phyloP scores from a whole-genome alignment of 306 rosid species.

The Biancaea sappan region DNA sequence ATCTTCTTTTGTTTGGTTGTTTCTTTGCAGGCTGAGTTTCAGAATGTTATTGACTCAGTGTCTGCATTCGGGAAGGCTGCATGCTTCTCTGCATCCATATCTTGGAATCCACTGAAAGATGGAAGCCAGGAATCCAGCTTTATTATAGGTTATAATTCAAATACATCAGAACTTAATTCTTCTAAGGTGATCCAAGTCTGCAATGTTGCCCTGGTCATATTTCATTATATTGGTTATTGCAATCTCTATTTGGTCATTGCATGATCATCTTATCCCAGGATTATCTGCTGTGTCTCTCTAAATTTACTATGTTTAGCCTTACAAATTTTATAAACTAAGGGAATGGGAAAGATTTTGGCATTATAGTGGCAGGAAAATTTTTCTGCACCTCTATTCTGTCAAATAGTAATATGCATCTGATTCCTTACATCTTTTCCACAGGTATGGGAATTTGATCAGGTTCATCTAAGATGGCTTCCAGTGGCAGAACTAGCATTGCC shows the following conservation, averaged over 20 bases:
- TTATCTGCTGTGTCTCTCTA: background rate
- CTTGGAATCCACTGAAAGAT: slow-evolving; percentile 75
- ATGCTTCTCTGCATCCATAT: slow-evolving; percentile 80
- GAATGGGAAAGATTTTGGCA: slow-evolving; percentile 20
- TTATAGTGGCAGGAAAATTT: background rate
- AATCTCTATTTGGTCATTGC: slow-evolving; percentile 5
- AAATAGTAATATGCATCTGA: background rate
- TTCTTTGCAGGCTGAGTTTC: slow-evolving; percentile 84
- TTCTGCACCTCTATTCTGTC: slow-evolving; percentile 1
- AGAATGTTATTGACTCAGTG: slow-evolving; percentile 79
- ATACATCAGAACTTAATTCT: slow-evolving; percentile 76
- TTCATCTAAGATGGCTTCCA: slow-evolving; percentile 98
- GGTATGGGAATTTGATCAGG: slow-evolving; percentile 97
- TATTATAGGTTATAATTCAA: slow-evolving; percentile 76
- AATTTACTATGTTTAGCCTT: slow-evolving; percentile 15
- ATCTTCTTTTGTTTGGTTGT: background rate
- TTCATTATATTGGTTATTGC: slow-evolving; percentile 29
- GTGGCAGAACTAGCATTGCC: slow-evolving; percentile 84
- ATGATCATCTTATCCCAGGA: background rate
- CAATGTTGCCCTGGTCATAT: background rate
- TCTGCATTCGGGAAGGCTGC: slow-evolving; percentile 67
- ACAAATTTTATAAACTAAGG: slow-evolving; percentile 11
- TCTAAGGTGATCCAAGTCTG: slow-evolving; percentile 61
- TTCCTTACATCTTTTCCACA: slow-evolving; percentile 20
- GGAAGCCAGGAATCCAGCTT: slow-evolving; percentile 73